These are phyloP conservation scores for Mrakiaceae sp. DNA, from an alignment of 1,284 basidiomycete genomes.

Conservation along the genomic window DNA sequence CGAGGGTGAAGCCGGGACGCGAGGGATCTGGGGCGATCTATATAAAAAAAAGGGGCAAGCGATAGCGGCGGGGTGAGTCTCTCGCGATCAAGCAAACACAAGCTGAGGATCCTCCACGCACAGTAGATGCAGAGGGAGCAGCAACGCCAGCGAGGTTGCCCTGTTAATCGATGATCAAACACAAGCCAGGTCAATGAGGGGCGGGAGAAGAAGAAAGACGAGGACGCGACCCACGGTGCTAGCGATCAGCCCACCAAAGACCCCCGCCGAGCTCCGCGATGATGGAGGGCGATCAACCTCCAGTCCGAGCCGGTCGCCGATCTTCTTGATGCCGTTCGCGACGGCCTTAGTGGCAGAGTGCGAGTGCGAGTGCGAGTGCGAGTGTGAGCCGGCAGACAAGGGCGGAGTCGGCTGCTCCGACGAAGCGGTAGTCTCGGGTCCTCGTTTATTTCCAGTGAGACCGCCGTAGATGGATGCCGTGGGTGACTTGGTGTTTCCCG, in stretches of 20 bases:
- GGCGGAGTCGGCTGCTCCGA: no score
- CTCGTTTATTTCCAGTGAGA: no score
- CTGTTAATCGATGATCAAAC: not conserved
- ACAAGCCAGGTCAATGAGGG: not conserved
- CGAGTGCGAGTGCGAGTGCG: no score
- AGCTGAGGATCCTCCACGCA: slow-evolving; percentile 26
- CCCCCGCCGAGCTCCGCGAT: slow-evolving; percentile 49
- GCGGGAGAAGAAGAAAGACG: not conserved
- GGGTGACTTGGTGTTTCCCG: not conserved
- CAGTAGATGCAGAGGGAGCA: slow-evolving; percentile 43
- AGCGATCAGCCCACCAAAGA: slow-evolving; percentile 60
- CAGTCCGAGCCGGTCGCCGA: slow-evolving; percentile 19
- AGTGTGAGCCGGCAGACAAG: no score
- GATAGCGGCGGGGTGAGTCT: not conserved
- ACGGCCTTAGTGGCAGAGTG: slow-evolving; percentile 6
- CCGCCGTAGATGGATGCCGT: not conserved
- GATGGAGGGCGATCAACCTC: slow-evolving; percentile 39
- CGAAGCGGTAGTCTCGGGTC: no score
- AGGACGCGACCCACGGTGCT: slow-evolving; percentile 47
- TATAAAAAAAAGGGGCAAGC: not conserved
- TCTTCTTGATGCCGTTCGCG: slow-evolving; percentile 16
- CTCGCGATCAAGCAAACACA: not conserved
- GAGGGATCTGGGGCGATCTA: slow-evolving; percentile 29
- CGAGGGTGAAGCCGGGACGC: slow-evolving; percentile 31
- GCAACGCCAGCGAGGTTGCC: slow-evolving; percentile 32